A percentile compares a stretch with the other conserved stretches of the same genome.
These are phyloP conservation scores for Gossypium schwendimanii DNA, from an alignment of 441 rosid species.

Conservation along the genomic window DNA sequence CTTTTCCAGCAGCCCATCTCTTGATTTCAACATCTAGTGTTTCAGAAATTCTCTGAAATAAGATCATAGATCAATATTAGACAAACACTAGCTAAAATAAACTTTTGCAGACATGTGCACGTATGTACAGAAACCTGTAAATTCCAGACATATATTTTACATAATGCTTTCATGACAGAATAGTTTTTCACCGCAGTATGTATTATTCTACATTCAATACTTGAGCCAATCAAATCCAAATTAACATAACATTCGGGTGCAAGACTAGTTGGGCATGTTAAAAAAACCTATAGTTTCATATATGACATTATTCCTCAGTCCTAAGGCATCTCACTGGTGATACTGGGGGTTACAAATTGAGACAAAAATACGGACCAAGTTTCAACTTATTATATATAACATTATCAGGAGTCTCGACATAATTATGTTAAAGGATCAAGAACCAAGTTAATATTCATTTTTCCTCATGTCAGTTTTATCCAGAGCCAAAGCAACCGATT, in stretches of 20 bases:
- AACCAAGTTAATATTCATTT: neutral
- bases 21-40: slow-evolving; percentile 79
- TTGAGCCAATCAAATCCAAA: neutral
- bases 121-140: neutral
- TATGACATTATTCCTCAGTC: neutral
- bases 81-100: neutral
- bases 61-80: slow-evolving; percentile 20
- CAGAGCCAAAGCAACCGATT: neutral
- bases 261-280: neutral
- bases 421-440: neutral
- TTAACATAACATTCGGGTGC: neutral
- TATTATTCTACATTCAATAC: neutral
- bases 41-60: slow-evolving; percentile 67
- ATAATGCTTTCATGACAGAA: neutral
- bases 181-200: neutral
- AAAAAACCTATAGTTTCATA: neutral
- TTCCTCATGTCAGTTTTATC: neutral
- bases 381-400: neutral
- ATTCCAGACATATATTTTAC: neutral
- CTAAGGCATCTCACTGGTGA: neutral
- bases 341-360: neutral
- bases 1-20: slow-evolving; percentile 98
- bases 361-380: neutral
- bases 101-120: neutral
- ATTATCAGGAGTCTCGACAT: neutral